Evolutionary conservation across 345 rosid genomes (phyloP).

Genomic region (Limnanthes douglasii): DNA sequence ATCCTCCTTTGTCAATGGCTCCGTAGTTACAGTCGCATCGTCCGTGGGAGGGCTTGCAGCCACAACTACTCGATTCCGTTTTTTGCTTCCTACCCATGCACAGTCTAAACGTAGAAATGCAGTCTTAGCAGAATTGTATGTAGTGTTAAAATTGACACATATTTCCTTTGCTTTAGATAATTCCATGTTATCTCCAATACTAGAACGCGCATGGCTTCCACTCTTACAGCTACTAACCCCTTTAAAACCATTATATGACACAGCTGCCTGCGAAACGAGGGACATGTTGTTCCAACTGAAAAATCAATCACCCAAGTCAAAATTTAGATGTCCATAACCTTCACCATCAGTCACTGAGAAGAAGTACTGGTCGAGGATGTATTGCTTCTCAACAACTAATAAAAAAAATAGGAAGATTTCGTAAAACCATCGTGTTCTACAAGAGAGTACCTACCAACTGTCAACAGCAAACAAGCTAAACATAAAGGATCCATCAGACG

Average conservation of each 20-base stretch:
- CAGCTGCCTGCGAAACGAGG: constrained; percentile 34
- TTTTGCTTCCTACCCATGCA: constrained; percentile 14
- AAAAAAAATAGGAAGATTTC: too few species aligned
- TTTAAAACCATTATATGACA: constrained; percentile 20
- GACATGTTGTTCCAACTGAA: constrained; percentile 28
- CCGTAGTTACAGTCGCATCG: constrained; percentile 52
- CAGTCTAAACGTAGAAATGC: constrained; percentile 12
- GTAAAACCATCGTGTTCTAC: too few species aligned
- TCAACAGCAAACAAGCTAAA: too few species aligned
- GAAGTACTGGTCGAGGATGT: too few species aligned
- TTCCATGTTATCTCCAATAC: constrained; percentile 13
- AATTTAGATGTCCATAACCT: too few species aligned
- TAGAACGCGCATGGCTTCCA: constrained; percentile 14
- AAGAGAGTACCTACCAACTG: too few species aligned
- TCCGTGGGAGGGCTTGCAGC: constrained; percentile 94
- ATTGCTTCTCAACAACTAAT: too few species aligned
- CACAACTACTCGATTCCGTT: constrained; percentile 38
- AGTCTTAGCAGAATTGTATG: constrained; percentile 14
- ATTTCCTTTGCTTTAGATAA: constrained; percentile 22
- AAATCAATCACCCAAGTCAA: too few species aligned
- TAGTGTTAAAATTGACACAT: constrained; percentile 17
- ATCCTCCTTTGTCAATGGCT: constrained; percentile 85
- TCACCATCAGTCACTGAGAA: too few species aligned
- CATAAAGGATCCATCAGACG: too few species aligned
- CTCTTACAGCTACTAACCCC: constrained; percentile 13